Evolutionary conservation across 345 rosid species (phyloP), one percentile per base, ranked within the genome.

Genomic region (Gynandropsis gynandra): DNA sequence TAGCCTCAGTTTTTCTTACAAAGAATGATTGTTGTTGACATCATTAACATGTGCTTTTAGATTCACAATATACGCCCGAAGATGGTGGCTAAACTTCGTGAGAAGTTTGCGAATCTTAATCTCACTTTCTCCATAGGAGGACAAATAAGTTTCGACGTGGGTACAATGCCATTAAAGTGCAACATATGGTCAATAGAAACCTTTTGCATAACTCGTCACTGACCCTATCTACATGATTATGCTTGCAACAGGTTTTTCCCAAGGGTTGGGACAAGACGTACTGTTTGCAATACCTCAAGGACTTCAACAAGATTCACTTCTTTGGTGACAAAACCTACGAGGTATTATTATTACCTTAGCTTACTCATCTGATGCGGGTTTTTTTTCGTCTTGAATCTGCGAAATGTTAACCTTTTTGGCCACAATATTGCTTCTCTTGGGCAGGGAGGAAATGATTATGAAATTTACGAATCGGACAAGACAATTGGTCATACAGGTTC

Each of bases 211-310:
- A 43, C 10, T 51, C 10, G 16, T 58, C 41, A 42, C 51, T 42
- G 6, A 59, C 15, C 47, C 35, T 17, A 4, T 29, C 33, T 47
- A 16, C 24, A 20, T 35, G 48, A 14, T 62, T 24, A 20, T 59
- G 58, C 45, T 54, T 44, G 49, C 42, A 10, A 42, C 67, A 92
- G 98, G 95, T 81, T 58, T 92, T 92, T 63, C 98, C 98, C 44
- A 76, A 63, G 58, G 97, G 98, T 52, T 92, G 98, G 98, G 98
- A 92, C 71, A 92, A 92, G 78, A 92, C 98, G 43, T 92, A 87
- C 66, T 87, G 98, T 76, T 70, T 92, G 81, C 81, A 72, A 48
- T 92, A 76, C 71, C 95, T 92, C 16, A 72, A 78, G 13, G 90
- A 78, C 10, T 92, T 82, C 54, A 62, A 50, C 14, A 95, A 87